phyloP scores from a whole-genome alignment of 73 alveolate genomes.

The Diophrys appendiculata region DNA sequence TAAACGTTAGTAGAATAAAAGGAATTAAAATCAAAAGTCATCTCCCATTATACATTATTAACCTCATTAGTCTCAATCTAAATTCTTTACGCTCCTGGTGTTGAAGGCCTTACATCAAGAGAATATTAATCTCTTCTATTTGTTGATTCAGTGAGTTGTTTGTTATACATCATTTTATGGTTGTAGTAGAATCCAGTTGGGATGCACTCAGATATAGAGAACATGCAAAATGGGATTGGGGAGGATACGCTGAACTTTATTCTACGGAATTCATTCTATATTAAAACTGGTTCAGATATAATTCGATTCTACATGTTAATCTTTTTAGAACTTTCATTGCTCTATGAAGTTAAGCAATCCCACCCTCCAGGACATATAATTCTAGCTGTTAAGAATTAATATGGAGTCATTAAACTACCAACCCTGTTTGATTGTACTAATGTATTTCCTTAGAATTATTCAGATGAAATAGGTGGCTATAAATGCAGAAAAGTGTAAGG shows the following conservation, averaged over 20 bases:
- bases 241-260: neutral
- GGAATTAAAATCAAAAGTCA: neutral
- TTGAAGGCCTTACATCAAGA: neutral
- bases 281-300: too few relatives aligned
- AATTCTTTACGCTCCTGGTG: neutral
- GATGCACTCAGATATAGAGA: neutral
- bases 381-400: too few relatives aligned
- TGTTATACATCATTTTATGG: neutral
- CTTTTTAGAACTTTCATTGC: too few relatives aligned
- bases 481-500: too few relatives aligned
- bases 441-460: too few relatives aligned
- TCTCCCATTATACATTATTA: neutral
- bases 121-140: neutral
- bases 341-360: too few relatives aligned
- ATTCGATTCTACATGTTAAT: too few relatives aligned
- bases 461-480: too few relatives aligned
- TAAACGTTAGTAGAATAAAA: neutral
- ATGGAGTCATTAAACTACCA: too few relatives aligned
- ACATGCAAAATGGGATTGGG: neutral
- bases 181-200: neutral
- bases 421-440: too few relatives aligned
- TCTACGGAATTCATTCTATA: too few relatives aligned
- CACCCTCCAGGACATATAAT: too few relatives aligned
- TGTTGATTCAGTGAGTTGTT: neutral
- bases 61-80: neutral